Conservation (phyloP, 306 rosid species). For the Acacia melanoxylon region DNA sequence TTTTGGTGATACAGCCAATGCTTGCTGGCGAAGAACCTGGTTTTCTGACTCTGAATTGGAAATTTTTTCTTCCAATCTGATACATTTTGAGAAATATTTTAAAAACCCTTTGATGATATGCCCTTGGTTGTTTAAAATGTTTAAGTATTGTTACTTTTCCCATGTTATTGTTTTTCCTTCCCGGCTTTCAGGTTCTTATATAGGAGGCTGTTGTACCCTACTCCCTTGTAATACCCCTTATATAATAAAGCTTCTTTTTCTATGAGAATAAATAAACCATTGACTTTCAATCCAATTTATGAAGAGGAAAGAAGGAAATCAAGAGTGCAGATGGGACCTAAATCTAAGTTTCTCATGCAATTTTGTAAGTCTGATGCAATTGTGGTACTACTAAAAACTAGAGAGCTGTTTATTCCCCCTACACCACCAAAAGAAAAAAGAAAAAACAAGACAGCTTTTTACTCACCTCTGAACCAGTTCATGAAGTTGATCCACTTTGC, state of each 20-base stretch:
- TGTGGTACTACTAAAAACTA: conserved; percentile 1
- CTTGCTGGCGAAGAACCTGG: conserved; percentile 99
- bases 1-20: conserved; percentile 90
- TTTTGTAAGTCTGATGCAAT: background rate
- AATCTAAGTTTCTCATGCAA: background rate
- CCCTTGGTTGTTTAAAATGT: background rate
- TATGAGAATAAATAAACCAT: background rate
- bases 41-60: conserved; percentile 98
- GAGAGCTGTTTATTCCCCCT: background rate
- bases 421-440: background rate
- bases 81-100: conserved; percentile 27
- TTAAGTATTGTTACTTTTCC: background rate
- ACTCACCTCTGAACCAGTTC: conserved; percentile 95
- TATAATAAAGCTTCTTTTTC: background rate
- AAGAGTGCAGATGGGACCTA: conserved; percentile 11
- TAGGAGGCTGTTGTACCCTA: background rate
- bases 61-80: conserved; percentile 92
- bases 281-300: background rate
- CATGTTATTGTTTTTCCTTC: background rate
- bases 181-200: background rate
- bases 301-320: background rate
- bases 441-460: conserved; percentile 4
- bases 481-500: conserved; percentile 85
- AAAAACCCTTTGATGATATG: background rate
- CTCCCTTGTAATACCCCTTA: background rate